Evolutionary conservation across 805 yeast species (phyloP).

Genomic region (Nakazawaea sp.): DNA sequence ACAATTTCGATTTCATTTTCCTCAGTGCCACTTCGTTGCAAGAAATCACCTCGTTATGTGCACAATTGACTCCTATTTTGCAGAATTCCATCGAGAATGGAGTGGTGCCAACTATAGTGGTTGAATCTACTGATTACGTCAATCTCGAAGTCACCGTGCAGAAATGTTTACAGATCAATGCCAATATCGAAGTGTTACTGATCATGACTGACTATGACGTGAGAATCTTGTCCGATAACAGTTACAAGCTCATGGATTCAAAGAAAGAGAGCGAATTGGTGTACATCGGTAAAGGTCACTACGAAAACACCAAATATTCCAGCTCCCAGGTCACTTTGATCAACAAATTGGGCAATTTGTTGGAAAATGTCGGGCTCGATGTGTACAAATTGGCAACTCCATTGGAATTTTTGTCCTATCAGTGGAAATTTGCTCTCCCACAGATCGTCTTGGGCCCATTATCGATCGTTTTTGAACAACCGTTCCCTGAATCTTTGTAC

Average conservation of each 20-base stretch:
- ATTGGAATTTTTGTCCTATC: constrained; percentile 59
- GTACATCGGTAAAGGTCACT: constrained; percentile 31
- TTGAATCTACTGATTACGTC: constrained; percentile 68
- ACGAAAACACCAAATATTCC: constrained; percentile 35
- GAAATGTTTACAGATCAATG: constrained; percentile 27
- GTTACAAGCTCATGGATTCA: constrained; percentile 27
- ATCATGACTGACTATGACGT: constrained; percentile 60
- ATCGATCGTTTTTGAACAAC: constrained; percentile 65
- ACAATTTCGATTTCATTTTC: constrained; percentile 32
- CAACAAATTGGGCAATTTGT: constrained; percentile 28
- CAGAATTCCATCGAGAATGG: constrained; percentile 14
- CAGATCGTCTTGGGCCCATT: constrained; percentile 73
- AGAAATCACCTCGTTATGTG: constrained; percentile 37
- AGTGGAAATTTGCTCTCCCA: constrained; percentile 83
- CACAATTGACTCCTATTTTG: constrained; percentile 29
- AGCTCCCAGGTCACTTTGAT: constrained; percentile 31
- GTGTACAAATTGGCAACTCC: constrained; percentile 44
- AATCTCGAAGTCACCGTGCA: constrained; percentile 65
- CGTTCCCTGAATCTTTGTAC: constrained; percentile 50
- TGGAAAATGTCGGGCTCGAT: constrained; percentile 33
- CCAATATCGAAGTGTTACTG: constrained; percentile 37
- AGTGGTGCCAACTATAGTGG: constrained; percentile 42
- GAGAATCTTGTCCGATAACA: constrained; percentile 28
- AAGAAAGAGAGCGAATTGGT: constrained; percentile 38
- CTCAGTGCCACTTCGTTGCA: constrained; percentile 44